Evolutionary conservation across 148 eudicot species (phyloP), one percentile per base, ranked within the genome.

Genomic region (Rhododendron henanense): DNA sequence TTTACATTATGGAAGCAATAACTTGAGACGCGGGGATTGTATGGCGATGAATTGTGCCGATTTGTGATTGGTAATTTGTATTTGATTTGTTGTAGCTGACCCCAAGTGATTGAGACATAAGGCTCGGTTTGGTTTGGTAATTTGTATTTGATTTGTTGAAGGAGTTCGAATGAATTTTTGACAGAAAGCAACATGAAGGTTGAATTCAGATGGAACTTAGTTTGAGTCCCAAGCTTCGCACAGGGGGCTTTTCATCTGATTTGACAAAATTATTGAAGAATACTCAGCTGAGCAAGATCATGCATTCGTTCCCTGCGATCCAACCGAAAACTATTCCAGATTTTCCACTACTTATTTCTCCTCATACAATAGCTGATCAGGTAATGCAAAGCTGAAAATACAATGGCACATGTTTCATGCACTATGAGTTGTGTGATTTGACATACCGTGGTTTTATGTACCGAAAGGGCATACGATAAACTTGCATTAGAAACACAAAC

Each of bases 241-340:
- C 6, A 5, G 45, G 45, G 5, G 0, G 7, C 21, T 41, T 55
- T 55, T 55, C 67, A 61, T 5, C 25, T 23, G 9, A 21, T 61
- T 87, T 95, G 25, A 93, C 93, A 85, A 97, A 69, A 28, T 28
- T 28, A 31, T 69, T 28, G 37, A 69, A 28, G 14, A 69, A 69
- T 25, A 13, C 37, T 10, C 37, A 69, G 37, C 37, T 69, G 15
- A 69, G 75, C 75, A 69, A 23, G 75, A 69, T 25, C 75, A n/a
- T 4, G 16, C 71, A 63, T 21, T 63, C 10, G 9, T 63, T 69
- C 33, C 75, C 71, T 3, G 37, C 31, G 5, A 69, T 10, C 75
- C 75, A 69, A 69, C 31, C 11, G 19, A 71, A 71, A 31, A 71
- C 35, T 71, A 31, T 71, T 31, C 10, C 6, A 65, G 14, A n/a